These are phyloP conservation scores for Pseudoscleropodium purum DNA, from an alignment of 225 moss, liverwort and hornwort genomes.

Conservation along the genomic window DNA sequence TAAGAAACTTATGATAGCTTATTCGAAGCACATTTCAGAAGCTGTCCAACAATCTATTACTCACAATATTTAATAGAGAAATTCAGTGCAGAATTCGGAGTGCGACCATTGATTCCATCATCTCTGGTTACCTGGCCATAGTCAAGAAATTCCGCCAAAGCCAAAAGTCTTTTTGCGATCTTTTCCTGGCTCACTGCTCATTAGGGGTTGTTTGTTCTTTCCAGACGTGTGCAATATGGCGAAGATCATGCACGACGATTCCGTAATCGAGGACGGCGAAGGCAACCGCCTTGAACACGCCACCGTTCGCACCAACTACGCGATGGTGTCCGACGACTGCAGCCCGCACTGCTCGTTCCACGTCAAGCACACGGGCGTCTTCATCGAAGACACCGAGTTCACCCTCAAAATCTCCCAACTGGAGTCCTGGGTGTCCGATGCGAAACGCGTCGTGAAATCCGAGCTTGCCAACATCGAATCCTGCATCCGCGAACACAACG, in stretches of 20 bases:
- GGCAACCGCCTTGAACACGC: slow-evolving; percentile 13
- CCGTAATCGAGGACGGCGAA: slow-evolving; percentile 24
- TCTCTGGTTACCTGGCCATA: background rate
- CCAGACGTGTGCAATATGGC: slow-evolving; percentile 11
- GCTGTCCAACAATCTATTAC: too few species aligned
- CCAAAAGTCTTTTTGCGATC: background rate
- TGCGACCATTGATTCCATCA: background rate
- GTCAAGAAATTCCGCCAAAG: background rate
- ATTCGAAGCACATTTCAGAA: background rate
- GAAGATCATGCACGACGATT: background rate
- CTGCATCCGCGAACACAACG: background rate
- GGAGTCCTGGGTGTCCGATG: slow-evolving; percentile 46
- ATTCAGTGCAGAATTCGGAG: background rate
- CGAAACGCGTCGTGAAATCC: slow-evolving; percentile 16
- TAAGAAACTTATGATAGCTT: background rate
- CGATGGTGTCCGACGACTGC: slow-evolving; percentile 36
- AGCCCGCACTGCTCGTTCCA: slow-evolving; percentile 5
- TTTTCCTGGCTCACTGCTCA: background rate
- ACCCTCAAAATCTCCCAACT: slow-evolving; percentile 17
- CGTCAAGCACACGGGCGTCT: background rate
- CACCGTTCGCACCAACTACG: slow-evolving; percentile 37
- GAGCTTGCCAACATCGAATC: slow-evolving; percentile 28
- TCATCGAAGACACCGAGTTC: slow-evolving; percentile 16
- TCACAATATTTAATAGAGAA: background rate
- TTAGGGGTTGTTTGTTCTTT: background rate